Conservation (phyloP, 2,329 filamentous ascomycete genomes). For the Blumeria graminis region DNA sequence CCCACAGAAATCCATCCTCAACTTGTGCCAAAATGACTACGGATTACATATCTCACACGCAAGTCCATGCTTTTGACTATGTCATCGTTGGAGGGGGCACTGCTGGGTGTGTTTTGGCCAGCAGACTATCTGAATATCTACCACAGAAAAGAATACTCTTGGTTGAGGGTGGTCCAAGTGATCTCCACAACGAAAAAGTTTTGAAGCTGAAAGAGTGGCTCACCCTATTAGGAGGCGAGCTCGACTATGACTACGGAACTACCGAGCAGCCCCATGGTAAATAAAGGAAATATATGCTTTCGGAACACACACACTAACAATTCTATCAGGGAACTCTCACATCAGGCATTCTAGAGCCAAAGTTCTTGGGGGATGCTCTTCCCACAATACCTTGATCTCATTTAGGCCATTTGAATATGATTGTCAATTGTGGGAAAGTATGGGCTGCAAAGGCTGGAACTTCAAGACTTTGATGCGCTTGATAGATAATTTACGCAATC, state of each 20-base stretch:
- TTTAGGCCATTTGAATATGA: slow-evolving; percentile 84
- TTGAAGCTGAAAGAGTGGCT: slow-evolving; percentile 76
- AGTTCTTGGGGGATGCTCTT: slow-evolving; percentile 78
- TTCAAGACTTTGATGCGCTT: slow-evolving; percentile 67
- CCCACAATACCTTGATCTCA: slow-evolving; percentile 82
- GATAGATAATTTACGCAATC: slow-evolving; percentile 66
- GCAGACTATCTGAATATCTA: slow-evolving; percentile 41
- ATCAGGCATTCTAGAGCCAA: slow-evolving; percentile 85
- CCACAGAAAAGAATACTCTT: slow-evolving; percentile 60
- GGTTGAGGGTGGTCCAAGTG: slow-evolving; percentile 73
- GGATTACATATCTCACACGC: too few species aligned
- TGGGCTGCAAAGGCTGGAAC: slow-evolving; percentile 66
- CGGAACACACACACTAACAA: slow-evolving; percentile 4
- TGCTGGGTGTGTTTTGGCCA: slow-evolving; percentile 23
- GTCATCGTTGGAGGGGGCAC: slow-evolving; percentile 26
- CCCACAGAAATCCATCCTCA: too few species aligned
- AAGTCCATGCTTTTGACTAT: not conserved
- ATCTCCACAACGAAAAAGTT: slow-evolving; percentile 71
- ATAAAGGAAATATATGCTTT: slow-evolving; percentile 16
- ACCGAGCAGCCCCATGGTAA: slow-evolving; percentile 74
- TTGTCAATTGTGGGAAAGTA: slow-evolving; percentile 56
- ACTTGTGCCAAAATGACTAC: too few species aligned
- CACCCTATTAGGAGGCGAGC: slow-evolving; percentile 56
- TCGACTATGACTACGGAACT: slow-evolving; percentile 80
- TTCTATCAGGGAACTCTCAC: slow-evolving; percentile 49